These are phyloP conservation scores for Carex parvula DNA, from an alignment of 176 grass and related monocot genomes.

Conservation along the genomic window DNA sequence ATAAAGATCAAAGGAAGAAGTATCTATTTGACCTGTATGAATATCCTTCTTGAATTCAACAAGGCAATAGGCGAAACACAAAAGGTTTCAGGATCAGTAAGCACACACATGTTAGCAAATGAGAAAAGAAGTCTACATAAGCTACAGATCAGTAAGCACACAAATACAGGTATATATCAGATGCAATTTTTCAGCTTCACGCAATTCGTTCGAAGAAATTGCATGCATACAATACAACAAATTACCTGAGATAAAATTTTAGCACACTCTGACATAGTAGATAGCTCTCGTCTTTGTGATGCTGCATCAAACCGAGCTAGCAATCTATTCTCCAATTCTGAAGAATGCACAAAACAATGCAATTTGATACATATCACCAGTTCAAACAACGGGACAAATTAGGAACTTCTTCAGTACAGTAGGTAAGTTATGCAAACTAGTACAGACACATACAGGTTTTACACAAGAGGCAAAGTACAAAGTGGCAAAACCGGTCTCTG, in stretches of 20 bases:
- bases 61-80: neutral
- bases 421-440: neutral
- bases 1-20: slow-evolving; percentile 3
- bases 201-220: neutral
- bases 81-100: neutral
- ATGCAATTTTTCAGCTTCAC: neutral
- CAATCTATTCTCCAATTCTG: slow-evolving; percentile 98
- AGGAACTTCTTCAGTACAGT: neutral
- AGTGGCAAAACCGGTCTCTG: neutral
- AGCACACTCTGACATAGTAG: slow-evolving; percentile 97
- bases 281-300: slow-evolving; percentile 85
- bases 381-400: neutral
- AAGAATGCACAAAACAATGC: slow-evolving; percentile 24
- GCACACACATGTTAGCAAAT: neutral
- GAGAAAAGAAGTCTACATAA: neutral
- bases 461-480: slow-evolving; percentile 11
- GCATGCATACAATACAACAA: neutral
- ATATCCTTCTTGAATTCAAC: neutral
- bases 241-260: slow-evolving; percentile 95
- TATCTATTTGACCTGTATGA: neutral
- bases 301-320: slow-evolving; percentile 88
- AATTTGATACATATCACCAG: neutral
- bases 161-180: neutral
- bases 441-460: slow-evolving; percentile 1
- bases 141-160: slow-evolving; percentile 8